Conservation (phyloP, 2,329 filamentous ascomycete species). For the Trichoderma sp. region DNA sequence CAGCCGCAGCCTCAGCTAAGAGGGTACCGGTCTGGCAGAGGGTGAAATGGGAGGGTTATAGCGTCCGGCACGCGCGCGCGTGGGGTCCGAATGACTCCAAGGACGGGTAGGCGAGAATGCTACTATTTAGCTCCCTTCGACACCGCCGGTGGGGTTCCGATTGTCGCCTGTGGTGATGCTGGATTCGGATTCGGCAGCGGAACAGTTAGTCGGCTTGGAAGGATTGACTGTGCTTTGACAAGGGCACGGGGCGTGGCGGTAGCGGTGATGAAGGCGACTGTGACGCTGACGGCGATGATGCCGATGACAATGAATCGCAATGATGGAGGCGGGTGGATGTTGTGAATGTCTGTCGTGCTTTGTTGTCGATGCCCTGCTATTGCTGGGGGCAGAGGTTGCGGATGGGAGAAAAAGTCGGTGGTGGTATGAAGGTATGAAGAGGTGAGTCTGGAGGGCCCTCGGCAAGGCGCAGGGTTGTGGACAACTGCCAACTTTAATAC, state of each 20-base stretch:
- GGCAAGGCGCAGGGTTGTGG: neutral
- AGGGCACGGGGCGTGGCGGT: neutral
- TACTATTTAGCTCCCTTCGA: neutral
- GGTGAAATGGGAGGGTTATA: neutral
- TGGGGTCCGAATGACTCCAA: neutral
- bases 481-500: slow-evolving; percentile 10
- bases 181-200: neutral
- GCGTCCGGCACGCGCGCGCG: neutral
- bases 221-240: neutral
- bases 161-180: neutral
- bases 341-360: neutral
- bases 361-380: neutral
- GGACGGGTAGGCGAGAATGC: neutral
- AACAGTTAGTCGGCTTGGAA: neutral
- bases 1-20: slow-evolving; percentile 4
- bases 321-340: neutral
- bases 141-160: neutral
- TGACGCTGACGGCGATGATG: neutral
- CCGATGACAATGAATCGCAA: neutral
- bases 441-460: neutral
- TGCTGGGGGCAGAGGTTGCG: neutral
- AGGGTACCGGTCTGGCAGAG: neutral
- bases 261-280: neutral
- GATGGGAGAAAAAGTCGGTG: neutral
- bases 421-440: neutral